Evolutionary conservation across 2,329 filamentous ascomycete species (phyloP), one percentile per base, ranked within the genome.

Genomic region (Phyllosticta citribraziliensis): DNA sequence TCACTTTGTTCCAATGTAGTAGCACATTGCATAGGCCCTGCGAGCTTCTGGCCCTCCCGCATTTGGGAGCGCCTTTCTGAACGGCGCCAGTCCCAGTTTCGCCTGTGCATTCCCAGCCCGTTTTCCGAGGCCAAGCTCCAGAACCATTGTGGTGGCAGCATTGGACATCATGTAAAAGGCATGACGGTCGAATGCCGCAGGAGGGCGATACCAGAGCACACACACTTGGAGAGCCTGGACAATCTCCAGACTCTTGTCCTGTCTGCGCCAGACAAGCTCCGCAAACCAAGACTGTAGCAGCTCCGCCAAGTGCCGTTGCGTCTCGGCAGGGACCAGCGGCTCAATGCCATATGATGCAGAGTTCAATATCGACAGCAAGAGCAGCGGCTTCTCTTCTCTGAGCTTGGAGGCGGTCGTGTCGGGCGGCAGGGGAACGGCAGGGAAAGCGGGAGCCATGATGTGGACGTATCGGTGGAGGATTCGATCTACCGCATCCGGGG

Each of bases 161-260:
- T 96, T 89, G 54, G 91, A 85, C 65, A 94, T 82, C 75, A 93
- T 89, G 75, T 94, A 96, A 72, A 94, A 95, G 70, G 94, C 94
- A 69, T 93, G 84, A 74, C 94, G 88, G 68, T 95, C 89, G 63
- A 89, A 89, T 67, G 88, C 83, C 66, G 93, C 86, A 0, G 91
- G 91, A 17, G 90, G 89, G 71, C 85, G 86, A 72, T 96, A 95
- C 89, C 91, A 96, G 20, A 91, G 82, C n/a, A 87, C 84, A 6
- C 84, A 80, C 3, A 96, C 78, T 62, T 89, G 82, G 51, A 96
- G 76, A 1, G 89, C 84, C 74, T 96, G 91, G 9, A 95, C 84
- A 6, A 96, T 78, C 72, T 96, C 91, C 19, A 96, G 75, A 40
- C 84, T 89, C 77, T 95, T 96, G 67, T 91, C 86, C 12, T 89